Evolutionary conservation across 106 monocot species (phyloP).

Genomic region (Acorus gramineus): DNA sequence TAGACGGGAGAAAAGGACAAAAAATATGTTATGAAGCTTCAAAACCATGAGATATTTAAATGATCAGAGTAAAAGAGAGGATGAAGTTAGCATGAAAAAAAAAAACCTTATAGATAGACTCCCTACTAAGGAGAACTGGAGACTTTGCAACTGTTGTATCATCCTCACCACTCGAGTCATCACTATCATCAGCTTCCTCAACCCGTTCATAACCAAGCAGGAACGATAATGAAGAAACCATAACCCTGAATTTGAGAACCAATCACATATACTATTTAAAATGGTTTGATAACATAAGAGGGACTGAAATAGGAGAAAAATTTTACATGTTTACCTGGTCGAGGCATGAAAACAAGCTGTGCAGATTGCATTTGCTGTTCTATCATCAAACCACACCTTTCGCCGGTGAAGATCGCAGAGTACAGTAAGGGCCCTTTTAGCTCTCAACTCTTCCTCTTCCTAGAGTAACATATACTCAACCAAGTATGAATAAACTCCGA

Average conservation of each 20-base stretch:
- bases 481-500: not conserved
- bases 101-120: slow-evolving; percentile 80
- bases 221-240: slow-evolving; percentile 75
- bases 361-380: slow-evolving; percentile 89
- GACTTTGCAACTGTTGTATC: slow-evolving; percentile 38
- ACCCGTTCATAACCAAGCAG: slow-evolving; percentile 69
- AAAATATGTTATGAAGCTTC: not conserved
- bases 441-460: slow-evolving; percentile 72
- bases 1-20: too few relatives aligned
- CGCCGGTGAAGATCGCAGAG: slow-evolving; percentile 92
- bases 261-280: too few relatives aligned
- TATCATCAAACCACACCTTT: slow-evolving; percentile 94
- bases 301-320: not conserved
- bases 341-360: slow-evolving; percentile 79
- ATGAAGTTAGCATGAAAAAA: not conserved
- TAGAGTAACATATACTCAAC: slow-evolving; percentile 4
- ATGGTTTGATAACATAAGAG: too few relatives aligned
- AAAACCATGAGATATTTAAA: not conserved
- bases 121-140: slow-evolving; percentile 53
- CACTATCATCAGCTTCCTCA: slow-evolving; percentile 56
- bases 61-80: not conserved
- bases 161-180: slow-evolving; percentile 62
- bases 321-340: slow-evolving; percentile 31
- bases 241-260: slow-evolving; percentile 50
- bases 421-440: slow-evolving; percentile 61